A percentile compares a stretch with the other conserved stretches of the same genome.
Conservation (phyloP, 257 asterid genomes). For the Rehmannia glutinosa region DNA sequence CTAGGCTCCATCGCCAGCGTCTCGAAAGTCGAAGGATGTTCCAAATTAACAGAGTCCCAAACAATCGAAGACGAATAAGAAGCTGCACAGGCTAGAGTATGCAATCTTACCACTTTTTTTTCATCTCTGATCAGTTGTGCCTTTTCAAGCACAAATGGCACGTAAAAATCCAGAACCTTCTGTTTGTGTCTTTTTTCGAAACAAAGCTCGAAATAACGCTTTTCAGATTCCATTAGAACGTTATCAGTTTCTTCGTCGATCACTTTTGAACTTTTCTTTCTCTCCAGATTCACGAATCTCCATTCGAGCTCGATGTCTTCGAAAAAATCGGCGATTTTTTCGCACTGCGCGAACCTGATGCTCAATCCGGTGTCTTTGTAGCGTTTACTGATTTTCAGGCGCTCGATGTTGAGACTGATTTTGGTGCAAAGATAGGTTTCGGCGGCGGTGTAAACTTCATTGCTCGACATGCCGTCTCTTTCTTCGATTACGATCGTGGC, state of each 20-base stretch:
- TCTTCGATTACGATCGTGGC: constrained; percentile 50
- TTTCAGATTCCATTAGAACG: constrained; percentile 23
- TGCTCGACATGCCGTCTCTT: constrained; percentile 50
- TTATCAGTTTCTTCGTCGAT: constrained; percentile 23
- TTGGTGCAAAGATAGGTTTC: constrained; percentile 55
- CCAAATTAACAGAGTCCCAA: constrained; percentile 63
- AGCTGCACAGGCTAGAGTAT: constrained; percentile 30
- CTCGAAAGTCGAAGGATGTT: constrained; percentile 73
- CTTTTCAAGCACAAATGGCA: constrained; percentile 42
- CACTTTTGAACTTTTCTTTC: constrained; percentile 13
- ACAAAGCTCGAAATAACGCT: constrained; percentile 48
- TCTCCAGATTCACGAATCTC: constrained; percentile 40
- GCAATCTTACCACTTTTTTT: constrained; percentile 43
- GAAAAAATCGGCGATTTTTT: constrained; percentile 36
- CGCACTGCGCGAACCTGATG: constrained; percentile 44
- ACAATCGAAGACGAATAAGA: not conserved
- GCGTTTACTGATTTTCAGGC: constrained; percentile 52
- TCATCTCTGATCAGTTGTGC: constrained; percentile 31
- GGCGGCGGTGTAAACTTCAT: constrained; percentile 51
- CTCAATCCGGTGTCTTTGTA: constrained; percentile 31
- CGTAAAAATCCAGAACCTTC: constrained; percentile 36
- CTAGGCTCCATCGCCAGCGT: constrained; percentile 55
- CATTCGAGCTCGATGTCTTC: constrained; percentile 43
- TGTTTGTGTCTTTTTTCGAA: constrained; percentile 39
- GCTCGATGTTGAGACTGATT: constrained; percentile 33